Base-by-base conservation (phyloP, 2,329 filamentous ascomycete genomes). In the Penicillium expansum region DNA sequence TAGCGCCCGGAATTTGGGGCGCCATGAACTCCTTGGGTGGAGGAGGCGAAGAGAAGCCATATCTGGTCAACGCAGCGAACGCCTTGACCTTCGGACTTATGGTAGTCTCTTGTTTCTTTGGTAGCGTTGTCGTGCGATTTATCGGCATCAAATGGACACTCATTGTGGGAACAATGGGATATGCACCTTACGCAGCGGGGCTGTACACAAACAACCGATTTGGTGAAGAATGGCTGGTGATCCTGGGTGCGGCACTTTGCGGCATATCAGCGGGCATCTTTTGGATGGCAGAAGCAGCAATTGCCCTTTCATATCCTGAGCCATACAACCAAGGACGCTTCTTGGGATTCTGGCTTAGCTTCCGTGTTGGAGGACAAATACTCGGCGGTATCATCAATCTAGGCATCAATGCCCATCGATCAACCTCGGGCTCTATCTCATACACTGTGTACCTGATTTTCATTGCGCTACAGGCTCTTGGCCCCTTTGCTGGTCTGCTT, bases 211-310 rank as follows among this genome's bases (percentile, higher is more conserved):
- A 91, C 71, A 91, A 90, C 67, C 80, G 87, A 0, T 91, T 82
- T 64, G 86, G 86, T 1, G 84, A 75, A 0, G 82, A 86, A 61
- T 91, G 88, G 88, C 80, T 90, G 10, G 81, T 86, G 0, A 78
- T 90, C 0, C 71, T 91, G 9, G 88, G 87, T 0, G 86, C 86
- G 0, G 86, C 86, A 0, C 76, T 88, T 0, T 91, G 88, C 60
- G 88, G 88, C 18, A 79, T 90, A 32, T 86, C 84, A 0, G 88
- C 88, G 0, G 88, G 88, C 0, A 78, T 91, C 0, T 91, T 91
- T 71, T 91, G 88, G 88, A 86, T 86, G 79, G 84, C 87, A 0
- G 88, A 91, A 72, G 86, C 86, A 0, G 87, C 88, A 0, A 89
- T 91, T 55, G 87, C 87, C 0, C 82, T 91, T 20, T 80, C 84